Conservation (phyloP, 1,284 basidiomycete species). For the Meripilus lineatus region DNA sequence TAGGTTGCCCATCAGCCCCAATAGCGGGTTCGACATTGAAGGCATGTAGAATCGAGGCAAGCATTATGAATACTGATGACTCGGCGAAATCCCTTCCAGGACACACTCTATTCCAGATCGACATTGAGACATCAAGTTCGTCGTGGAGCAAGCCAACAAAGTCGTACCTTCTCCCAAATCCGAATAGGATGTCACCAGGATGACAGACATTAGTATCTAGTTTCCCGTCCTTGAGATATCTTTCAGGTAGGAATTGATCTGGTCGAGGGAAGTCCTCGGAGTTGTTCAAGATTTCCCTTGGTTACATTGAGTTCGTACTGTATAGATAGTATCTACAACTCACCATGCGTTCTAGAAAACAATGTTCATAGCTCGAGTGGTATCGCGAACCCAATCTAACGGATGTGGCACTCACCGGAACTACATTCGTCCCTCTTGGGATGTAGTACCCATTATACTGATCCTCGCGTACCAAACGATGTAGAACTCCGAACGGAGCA, state of each 20-base stretch:
- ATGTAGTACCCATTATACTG: slow-evolving; percentile 7
- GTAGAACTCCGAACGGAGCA: slow-evolving; percentile 3
- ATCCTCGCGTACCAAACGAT: slow-evolving; percentile 4
- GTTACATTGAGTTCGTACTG: no score
- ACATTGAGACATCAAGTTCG: no score
- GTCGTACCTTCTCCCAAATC: neutral
- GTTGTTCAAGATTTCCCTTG: neutral
- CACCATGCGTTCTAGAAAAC: no score
- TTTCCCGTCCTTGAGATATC: neutral
- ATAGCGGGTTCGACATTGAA: no score
- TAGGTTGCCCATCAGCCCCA: neutral
- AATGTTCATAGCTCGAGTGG: no score
- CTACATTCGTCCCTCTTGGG: slow-evolving; percentile 2
- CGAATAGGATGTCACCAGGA: neutral
- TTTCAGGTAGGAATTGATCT: neutral
- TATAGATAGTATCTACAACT: no score
- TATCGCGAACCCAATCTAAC: no score
- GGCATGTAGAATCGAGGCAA: no score
- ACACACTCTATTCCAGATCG: no score
- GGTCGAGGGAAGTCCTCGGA: neutral
- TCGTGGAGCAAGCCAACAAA: no score
- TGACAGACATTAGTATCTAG: neutral
- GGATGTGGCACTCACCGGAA: slow-evolving; percentile 6
- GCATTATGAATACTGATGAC: no score
- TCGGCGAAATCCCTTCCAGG: no score